These are phyloP conservation scores for Lecanicillium sp. DNA, from an alignment of 2,329 filamentous ascomycete genomes.

Conservation along the genomic window DNA sequence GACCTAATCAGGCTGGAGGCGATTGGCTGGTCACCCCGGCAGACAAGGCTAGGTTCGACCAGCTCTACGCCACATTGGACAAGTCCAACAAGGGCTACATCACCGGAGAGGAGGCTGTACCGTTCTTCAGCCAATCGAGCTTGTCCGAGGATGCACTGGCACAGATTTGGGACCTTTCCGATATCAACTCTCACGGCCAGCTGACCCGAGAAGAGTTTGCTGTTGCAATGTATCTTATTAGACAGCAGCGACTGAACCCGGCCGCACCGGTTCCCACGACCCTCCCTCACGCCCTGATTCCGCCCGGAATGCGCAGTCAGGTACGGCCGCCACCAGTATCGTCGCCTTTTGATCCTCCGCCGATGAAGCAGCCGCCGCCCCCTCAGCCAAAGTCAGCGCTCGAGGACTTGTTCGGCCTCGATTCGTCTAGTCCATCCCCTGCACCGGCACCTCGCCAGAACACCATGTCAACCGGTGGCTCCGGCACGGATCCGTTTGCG, in stretches of 20 bases:
- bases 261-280: constrained; percentile 58
- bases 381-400: constrained; percentile 69
- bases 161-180: constrained; percentile 94
- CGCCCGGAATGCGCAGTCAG: constrained; percentile 73
- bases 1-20: constrained; percentile 26
- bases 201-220: constrained; percentile 88
- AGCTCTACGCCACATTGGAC: constrained; percentile 77
- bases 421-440: constrained; percentile 49
- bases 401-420: constrained; percentile 89
- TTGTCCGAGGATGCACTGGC: constrained; percentile 83
- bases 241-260: constrained; percentile 73
- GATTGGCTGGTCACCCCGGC: constrained; percentile 79
- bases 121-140: constrained; percentile 88
- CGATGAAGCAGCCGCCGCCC: constrained; percentile 26
- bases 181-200: constrained; percentile 84
- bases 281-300: constrained; percentile 76
- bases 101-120: constrained; percentile 87
- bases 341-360: constrained; percentile 45
- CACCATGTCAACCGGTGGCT: constrained; percentile 67
- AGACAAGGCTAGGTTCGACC: constrained; percentile 84
- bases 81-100: constrained; percentile 74
- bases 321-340: constrained; percentile 29
- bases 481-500: constrained; percentile 58
- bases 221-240: constrained; percentile 94
- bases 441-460: constrained; percentile 50